Percentiles rank a stretch among this genome's conserved stretches.
Evolutionary conservation across 2,329 filamentous ascomycete genomes (phyloP).

Genomic region (Eutypa lata): DNA sequence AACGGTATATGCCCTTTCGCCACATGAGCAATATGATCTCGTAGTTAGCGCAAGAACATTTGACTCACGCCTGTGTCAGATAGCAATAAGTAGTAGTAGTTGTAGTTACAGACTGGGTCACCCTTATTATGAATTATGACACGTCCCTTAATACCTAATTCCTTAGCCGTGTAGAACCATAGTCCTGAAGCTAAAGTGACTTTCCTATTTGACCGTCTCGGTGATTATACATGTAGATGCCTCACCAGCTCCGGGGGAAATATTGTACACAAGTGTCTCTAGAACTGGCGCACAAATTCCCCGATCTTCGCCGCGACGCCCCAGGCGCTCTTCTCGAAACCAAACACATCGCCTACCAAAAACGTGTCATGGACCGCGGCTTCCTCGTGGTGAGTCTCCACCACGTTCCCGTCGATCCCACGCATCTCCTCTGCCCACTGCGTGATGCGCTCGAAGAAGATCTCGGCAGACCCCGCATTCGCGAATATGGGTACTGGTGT

Average conservation of each 20-base stretch:
- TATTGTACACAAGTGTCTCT: not conserved
- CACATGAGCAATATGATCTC: too few relatives aligned
- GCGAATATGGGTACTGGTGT: conserved; percentile 19
- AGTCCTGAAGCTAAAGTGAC: too few relatives aligned
- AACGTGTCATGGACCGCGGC: conserved; percentile 44
- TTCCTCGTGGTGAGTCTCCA: conserved; percentile 38
- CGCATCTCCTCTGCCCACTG: conserved; percentile 56
- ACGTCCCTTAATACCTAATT: too few relatives aligned
- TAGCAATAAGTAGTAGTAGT: too few relatives aligned
- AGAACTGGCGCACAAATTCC: conserved; percentile 16
- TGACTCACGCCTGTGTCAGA: too few relatives aligned
- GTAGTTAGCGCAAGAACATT: too few relatives aligned
- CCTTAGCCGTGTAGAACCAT: too few relatives aligned
- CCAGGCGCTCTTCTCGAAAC: conserved; percentile 34
- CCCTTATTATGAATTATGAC: too few relatives aligned
- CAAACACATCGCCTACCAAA: conserved; percentile 34
- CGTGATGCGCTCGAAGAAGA: conserved; percentile 36
- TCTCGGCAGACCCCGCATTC: conserved; percentile 19
- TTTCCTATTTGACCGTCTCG: too few relatives aligned
- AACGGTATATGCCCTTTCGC: too few relatives aligned
- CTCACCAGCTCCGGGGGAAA: not conserved
- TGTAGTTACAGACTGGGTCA: too few relatives aligned
- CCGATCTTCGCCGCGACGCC: conserved; percentile 19
- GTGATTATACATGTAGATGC: too few relatives aligned
- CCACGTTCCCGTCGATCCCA: conserved; percentile 12